Evolutionary conservation across 2,329 filamentous ascomycete genomes (phyloP).

Genomic region (Bipolaris gigantea): DNA sequence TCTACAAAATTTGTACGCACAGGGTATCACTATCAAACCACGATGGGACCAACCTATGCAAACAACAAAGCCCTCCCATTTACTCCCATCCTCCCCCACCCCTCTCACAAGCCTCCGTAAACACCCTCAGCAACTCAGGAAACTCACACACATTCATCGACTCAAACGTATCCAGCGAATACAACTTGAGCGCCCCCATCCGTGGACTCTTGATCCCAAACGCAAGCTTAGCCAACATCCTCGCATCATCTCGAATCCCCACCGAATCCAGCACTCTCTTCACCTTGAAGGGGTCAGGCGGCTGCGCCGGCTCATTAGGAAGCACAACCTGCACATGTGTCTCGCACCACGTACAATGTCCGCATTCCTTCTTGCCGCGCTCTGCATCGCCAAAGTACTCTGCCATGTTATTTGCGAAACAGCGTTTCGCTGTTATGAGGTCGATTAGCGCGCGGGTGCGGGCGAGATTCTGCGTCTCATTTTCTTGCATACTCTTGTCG

Average conservation of each 20-base stretch:
- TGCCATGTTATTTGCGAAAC: constrained; percentile 58
- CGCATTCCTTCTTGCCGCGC: constrained; percentile 51
- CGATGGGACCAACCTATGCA: not conserved
- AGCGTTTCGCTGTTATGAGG: constrained; percentile 57
- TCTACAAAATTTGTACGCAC: not conserved
- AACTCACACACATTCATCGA: constrained; percentile 61
- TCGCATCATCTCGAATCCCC: constrained; percentile 57
- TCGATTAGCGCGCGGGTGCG: constrained; percentile 55
- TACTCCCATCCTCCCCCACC: not conserved
- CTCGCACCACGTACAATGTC: constrained; percentile 57
- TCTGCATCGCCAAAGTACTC: constrained; percentile 61
- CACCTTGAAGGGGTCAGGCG: constrained; percentile 49
- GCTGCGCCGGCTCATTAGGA: constrained; percentile 44
- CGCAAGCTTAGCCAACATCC: constrained; percentile 61
- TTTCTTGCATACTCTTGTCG: constrained; percentile 54
- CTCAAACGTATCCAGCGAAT: constrained; percentile 52
- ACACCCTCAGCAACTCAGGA: constrained; percentile 32
- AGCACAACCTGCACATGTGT: constrained; percentile 40
- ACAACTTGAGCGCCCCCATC: constrained; percentile 53
- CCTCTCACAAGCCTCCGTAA: constrained; percentile 17
- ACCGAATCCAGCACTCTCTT: constrained; percentile 50
- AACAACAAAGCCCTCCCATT: not conserved
- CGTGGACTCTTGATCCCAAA: constrained; percentile 65
- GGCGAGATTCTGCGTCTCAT: constrained; percentile 58
- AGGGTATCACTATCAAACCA: not conserved